These are phyloP conservation scores for Apocynum venetum DNA, from an alignment of 257 asterid genomes.

Conservation along the genomic window DNA sequence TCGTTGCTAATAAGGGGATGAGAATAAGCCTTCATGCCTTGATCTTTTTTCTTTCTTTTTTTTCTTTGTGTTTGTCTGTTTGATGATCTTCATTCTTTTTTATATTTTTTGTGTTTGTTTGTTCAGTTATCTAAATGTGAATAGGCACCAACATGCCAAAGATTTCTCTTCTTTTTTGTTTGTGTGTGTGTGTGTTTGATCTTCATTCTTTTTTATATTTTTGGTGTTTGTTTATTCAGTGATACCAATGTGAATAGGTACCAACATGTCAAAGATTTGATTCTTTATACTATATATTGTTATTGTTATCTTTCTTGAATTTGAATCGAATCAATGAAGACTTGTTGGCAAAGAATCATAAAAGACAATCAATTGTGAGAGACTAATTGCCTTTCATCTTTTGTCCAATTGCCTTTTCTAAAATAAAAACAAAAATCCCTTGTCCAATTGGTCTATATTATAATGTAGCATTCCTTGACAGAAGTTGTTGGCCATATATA, in stretches of 20 bases:
- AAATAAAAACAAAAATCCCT: no score
- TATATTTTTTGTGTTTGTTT: no score
- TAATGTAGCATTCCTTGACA: background rate
- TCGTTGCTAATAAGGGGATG: no score
- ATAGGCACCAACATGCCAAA: background rate
- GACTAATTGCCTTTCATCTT: background rate
- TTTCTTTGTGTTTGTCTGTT: no score
- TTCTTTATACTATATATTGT: background rate
- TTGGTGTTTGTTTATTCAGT: no score
- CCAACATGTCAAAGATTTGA: slow-evolving; percentile 4
- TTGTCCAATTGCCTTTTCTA: no score
- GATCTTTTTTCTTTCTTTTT: background rate
- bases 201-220: background rate
- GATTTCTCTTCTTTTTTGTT: background rate
- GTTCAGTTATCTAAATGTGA: no score
- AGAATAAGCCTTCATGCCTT: background rate
- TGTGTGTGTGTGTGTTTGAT: no score
- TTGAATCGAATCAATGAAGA: background rate
- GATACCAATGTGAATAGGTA: background rate
- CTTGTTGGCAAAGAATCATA: background rate
- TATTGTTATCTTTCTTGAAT: background rate
- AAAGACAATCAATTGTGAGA: background rate
- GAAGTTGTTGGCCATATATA: background rate
- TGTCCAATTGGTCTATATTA: background rate
- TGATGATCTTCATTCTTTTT: background rate